phyloP scores from a whole-genome alignment of 148 eudicot genomes.

The Persicaria tinctoria region DNA sequence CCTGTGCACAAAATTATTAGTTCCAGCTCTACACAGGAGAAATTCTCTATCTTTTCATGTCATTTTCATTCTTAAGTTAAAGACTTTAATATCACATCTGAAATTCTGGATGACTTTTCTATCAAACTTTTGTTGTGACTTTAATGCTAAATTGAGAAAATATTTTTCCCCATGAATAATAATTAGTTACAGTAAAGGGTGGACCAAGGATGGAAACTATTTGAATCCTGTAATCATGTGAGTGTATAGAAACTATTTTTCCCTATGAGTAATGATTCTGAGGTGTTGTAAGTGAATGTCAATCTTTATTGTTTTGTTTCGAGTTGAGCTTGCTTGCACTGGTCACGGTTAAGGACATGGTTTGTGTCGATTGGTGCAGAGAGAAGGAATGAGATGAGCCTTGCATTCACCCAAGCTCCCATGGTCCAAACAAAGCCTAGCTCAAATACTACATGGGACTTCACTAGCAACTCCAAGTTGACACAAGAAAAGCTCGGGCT shows the following conservation, averaged over 20 bases:
- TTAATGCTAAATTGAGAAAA: background rate
- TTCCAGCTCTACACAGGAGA: background rate
- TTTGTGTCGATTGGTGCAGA: conserved; percentile 27
- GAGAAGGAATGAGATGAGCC: conserved; percentile 54
- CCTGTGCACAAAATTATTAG: background rate
- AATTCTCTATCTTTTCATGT: background rate
- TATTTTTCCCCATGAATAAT: background rate
- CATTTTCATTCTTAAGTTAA: background rate
- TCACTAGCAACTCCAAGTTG: conserved; percentile 39
- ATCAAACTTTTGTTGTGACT: background rate
- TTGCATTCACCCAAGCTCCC: conserved; percentile 42
- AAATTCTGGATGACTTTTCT: background rate
- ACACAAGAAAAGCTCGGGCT: conserved; percentile 33
- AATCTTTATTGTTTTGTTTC: background rate
- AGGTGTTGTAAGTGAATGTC: background rate
- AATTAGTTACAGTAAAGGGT: background rate
- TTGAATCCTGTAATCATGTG: background rate
- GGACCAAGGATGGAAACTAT: background rate
- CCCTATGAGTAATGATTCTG: background rate
- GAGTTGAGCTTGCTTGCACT: background rate
- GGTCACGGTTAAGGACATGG: background rate
- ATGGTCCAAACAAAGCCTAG: conserved; percentile 35
- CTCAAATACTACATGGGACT: conserved; percentile 40
- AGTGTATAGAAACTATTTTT: background rate
- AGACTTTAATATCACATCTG: background rate